Evolutionary conservation across 768 basidiomycete genomes (phyloP).

Genomic region (Rhodotorula babjevae): DNA sequence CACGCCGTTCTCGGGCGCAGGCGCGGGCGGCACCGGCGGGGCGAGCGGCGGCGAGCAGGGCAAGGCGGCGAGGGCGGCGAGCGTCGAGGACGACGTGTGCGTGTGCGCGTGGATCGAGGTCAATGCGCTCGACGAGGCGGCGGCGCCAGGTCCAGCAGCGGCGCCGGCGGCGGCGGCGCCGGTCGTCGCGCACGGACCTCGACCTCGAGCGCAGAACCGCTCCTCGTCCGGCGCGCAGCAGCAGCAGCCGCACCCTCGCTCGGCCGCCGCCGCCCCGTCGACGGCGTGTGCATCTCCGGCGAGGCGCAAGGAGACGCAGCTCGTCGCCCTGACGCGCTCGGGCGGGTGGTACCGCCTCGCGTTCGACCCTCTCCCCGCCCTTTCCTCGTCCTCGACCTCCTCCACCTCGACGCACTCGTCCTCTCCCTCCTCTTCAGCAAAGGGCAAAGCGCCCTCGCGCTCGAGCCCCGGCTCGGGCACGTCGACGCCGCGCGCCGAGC

Average conservation of each 20-base stretch:
- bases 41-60: constrained; percentile 51
- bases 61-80: constrained; percentile 43
- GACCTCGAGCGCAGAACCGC: neutral
- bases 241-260: no score
- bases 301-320: constrained; percentile 57
- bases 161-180: no score
- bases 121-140: constrained; percentile 43
- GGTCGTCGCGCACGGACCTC: neutral
- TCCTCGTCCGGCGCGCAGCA: neutral
- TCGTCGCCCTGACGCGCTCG: constrained; percentile 76
- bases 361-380: constrained; percentile 49
- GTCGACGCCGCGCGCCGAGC: neutral
- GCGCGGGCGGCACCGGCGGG: no score
- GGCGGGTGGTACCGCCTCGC: constrained; percentile 90
- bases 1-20: constrained; percentile 49
- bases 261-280: no score
- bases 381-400: no score
- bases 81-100: constrained; percentile 46
- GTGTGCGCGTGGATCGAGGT: constrained; percentile 34
- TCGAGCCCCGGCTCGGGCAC: constrained; percentile 50
- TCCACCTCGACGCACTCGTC: no score
- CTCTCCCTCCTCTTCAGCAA: neutral
- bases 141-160: no score
- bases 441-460: constrained; percentile 47
- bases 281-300: neutral